Base-by-base conservation (phyloP, 352 stramenopile species). In the Phytophthora lateralis region DNA sequence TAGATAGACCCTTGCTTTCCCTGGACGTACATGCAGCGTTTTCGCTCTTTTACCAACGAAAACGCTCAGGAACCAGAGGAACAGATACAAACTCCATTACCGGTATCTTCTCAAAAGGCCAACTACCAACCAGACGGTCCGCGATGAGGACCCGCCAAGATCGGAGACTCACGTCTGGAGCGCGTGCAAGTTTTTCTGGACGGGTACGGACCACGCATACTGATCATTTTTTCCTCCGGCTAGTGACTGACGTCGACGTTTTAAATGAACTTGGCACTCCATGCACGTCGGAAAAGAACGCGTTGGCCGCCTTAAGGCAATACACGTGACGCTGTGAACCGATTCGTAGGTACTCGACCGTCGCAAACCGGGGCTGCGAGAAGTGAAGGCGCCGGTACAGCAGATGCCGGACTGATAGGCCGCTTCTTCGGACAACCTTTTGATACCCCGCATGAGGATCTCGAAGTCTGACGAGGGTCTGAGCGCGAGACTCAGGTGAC, bases 191-290 rank as follows among this genome's bases (percentile, higher is more conserved):
- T n/a, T n/a, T n/a, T n/a, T n/a, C n/a, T n/a, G n/a, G n/a, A n/a
- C n/a, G n/a, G n/a, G n/a, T n/a, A n/a, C n/a, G n/a, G n/a, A n/a
- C n/a, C n/a, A n/a, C n/a, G n/a, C 56, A 20, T 39, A 63, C 11
- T 63, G 56, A 15, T 56, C 38, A 27, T 63, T 63, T 21, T 63
- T 56, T 0, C 17, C 26, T n/a, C 47, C 56, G 0, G 6, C 20
- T 6, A 63, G 39, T 58, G 2, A 65, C 57, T 3, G 57, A 39
- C 14, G 11, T 15, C 1, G 48, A 47, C 12, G 4, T 2, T 7
- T 43, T 14, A 21, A n/a, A 46, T 4, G 30, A 1, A 3, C 12
- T 15, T 2, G 41, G 30, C 10, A 11, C 11, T 34, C 48, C 57
- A 1, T 48, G n/a, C n/a, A n/a, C n/a, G n/a, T n/a, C n/a, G n/a